Conservation (phyloP, 2,329 filamentous ascomycete species). For the Monosporascus cannonballus region DNA sequence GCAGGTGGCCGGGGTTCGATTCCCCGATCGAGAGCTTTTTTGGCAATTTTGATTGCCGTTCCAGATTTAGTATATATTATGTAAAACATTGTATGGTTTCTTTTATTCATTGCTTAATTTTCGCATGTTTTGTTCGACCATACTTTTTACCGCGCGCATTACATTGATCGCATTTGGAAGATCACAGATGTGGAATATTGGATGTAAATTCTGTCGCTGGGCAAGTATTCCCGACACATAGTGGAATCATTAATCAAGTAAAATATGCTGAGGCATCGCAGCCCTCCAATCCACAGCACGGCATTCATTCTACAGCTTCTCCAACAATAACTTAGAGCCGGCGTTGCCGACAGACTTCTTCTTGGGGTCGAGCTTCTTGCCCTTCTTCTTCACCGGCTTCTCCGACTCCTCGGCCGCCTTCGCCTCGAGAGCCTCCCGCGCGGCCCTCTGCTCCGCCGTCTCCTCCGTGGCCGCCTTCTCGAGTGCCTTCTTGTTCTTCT, state of each 20-base stretch:
- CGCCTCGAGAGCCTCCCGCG: constrained; percentile 44
- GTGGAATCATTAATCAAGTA: no score
- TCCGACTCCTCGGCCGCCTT: constrained; percentile 32
- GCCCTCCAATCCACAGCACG: no score
- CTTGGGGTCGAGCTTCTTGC: constrained; percentile 34
- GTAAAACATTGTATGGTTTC: no score
- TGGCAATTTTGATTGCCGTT: not conserved
- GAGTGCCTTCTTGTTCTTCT: constrained; percentile 66
- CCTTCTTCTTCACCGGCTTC: constrained; percentile 29
- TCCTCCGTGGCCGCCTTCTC: constrained; percentile 59
- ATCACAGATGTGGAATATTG: no score
- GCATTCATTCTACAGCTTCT: constrained; percentile 36
- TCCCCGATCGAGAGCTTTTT: constrained; percentile 22
- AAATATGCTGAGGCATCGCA: no score
- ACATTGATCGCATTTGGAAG: no score
- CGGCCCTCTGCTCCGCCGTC: constrained; percentile 46
- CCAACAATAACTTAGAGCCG: constrained; percentile 55
- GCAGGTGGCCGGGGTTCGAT: constrained; percentile 28
- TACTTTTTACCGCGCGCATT: no score
- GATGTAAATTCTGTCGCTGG: no score
- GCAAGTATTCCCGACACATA: no score
- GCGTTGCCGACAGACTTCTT: constrained; percentile 50
- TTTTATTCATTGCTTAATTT: no score
- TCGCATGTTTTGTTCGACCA: no score
- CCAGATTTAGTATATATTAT: constrained; percentile 14